phyloP scores from a whole-genome alignment of 768 basidiomycete species.

The Lactarius evosmus region DNA sequence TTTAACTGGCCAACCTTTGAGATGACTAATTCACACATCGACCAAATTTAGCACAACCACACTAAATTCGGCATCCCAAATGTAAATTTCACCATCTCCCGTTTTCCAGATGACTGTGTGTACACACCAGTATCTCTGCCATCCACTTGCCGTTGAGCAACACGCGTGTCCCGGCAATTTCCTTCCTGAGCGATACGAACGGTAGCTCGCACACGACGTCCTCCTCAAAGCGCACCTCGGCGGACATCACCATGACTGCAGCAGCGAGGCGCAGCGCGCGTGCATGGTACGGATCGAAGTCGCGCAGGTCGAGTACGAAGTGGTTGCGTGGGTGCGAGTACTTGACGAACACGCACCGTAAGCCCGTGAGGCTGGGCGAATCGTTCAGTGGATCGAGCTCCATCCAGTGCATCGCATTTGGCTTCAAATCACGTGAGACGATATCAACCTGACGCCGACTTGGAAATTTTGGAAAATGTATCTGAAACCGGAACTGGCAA shows the following conservation, averaged over 20 bases:
- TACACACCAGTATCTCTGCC: conserved; percentile 19
- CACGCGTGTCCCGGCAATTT: conserved; percentile 11
- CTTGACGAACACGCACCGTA: conserved; percentile 18
- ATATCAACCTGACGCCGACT: too few relatives aligned
- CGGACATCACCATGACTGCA: conserved; percentile 4
- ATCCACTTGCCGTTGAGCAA: conserved; percentile 21
- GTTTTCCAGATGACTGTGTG: too few relatives aligned
- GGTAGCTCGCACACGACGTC: conserved; percentile 20
- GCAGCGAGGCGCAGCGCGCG: neutral
- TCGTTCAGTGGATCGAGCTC: conserved; percentile 20
- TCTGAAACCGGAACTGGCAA: too few relatives aligned
- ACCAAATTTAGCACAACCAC: too few relatives aligned
- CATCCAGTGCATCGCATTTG: conserved; percentile 22
- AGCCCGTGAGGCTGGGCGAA: conserved; percentile 19
- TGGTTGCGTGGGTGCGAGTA: conserved; percentile 17
- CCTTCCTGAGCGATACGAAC: conserved; percentile 18
- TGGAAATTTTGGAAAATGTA: too few relatives aligned
- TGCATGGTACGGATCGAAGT: conserved; percentile 18
- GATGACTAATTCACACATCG: too few relatives aligned
- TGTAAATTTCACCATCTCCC: too few relatives aligned
- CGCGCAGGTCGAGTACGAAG: conserved; percentile 14
- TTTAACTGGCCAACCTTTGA: too few relatives aligned
- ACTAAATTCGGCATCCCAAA: too few relatives aligned
- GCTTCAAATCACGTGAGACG: too few relatives aligned
- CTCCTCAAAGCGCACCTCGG: conserved; percentile 18